Base-by-base conservation (phyloP, 169 alveolate genomes). In the Eimeria praecox region DNA sequence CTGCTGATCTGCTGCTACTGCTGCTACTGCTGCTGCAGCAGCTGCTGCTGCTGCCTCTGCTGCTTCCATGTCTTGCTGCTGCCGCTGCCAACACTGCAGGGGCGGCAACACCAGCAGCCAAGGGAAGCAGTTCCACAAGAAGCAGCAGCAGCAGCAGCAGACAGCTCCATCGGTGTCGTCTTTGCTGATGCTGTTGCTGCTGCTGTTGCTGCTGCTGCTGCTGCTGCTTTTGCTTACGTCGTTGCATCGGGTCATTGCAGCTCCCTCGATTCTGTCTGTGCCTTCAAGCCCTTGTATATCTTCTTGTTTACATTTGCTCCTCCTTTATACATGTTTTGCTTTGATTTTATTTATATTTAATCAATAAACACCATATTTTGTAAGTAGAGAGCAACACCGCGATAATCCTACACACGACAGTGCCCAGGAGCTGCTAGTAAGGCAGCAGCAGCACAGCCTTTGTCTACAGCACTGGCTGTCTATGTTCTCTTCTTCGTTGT, bases 61-160 rank as follows among this genome's bases (percentile, higher is more conserved):
- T 18, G 40, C 66, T 16, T 56, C 66, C 66, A 56, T 56, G 44
- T 69, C 46, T 8, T 16, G 44, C 80, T 10, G 80, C 80, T 69
- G 80, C 80, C 3, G 44, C 44, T 69, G 6, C 80, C 80, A 69
- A 4, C 80, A 30, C 80, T 2, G 9, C 4, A 69, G 38, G 44
- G 80, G 80, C 38, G 80, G 80, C 38, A 69, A 42, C 22, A 56
- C n/a, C n/a, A 69, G 44, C n/a, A 69, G 10, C 80, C 80, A 69
- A 18, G 80, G 80, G 22, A 69, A 69, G 80, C 80, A 69, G 80
- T 33, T 16, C 80, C 80, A 69, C 44, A 38, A 69, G 80, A n/a
- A 69, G 80, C 80, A 69, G 80, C 80, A 69, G 44, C 80, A 69
- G 80, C 80, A 69, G 20, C 38, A n/a, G 80, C 38, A 8, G 44